Evolutionary conservation across 176 grass and related monocot species (phyloP).

Genomic region (Paspalum notatum): DNA sequence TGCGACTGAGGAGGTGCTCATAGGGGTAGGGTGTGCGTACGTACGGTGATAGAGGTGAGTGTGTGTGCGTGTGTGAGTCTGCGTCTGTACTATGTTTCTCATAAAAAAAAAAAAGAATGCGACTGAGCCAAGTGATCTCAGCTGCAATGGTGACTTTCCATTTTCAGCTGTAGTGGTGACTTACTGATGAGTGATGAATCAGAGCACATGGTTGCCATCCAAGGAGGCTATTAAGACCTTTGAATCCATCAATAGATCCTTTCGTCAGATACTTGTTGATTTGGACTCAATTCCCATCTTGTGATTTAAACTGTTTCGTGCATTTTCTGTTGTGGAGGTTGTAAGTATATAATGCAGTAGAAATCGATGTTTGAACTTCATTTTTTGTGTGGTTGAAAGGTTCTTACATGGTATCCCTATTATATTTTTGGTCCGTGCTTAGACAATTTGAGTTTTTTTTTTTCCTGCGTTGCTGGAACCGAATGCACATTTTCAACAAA

Average conservation of each 20-base stretch:
- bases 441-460: background rate
- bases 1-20: conserved; percentile 37
- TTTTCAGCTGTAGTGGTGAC: background rate
- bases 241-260: background rate
- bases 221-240: background rate
- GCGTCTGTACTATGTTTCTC: no score
- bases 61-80: no score
- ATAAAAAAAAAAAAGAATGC: no score
- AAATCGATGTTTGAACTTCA: background rate
- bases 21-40: no score
- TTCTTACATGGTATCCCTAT: background rate
- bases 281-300: background rate
- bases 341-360: background rate
- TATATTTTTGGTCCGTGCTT: background rate
- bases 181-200: background rate
- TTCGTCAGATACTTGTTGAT: background rate
- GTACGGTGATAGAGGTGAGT: no score
- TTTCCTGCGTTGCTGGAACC: background rate
- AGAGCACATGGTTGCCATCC: background rate
- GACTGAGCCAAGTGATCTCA: conserved; percentile 9
- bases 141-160: background rate
- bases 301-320: background rate
- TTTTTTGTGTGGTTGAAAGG: background rate
- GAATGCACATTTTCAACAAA: background rate
- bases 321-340: background rate